Evolutionary conservation across 345 rosid genomes (phyloP).

Genomic region (Nasturtium officinale): DNA sequence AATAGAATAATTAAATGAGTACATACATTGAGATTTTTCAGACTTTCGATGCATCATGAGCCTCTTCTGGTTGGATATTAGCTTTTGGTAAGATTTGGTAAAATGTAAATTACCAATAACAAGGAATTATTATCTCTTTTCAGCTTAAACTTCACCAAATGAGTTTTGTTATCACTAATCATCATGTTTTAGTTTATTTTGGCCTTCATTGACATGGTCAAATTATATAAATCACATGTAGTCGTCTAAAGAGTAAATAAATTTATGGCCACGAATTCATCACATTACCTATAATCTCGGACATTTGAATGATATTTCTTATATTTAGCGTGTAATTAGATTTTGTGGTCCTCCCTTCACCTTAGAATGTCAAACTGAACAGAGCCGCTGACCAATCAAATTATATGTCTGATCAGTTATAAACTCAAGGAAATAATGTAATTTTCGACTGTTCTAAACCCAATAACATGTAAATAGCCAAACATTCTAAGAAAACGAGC

Average conservation of each 20-base stretch:
- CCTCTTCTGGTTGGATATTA: neutral
- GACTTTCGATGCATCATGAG: neutral
- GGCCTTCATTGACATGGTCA: too few relatives aligned
- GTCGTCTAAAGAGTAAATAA: neutral
- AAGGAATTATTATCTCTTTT: too few relatives aligned
- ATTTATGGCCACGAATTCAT: neutral
- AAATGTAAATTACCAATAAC: too few relatives aligned
- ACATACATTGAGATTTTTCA: neutral
- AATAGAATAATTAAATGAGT: too few relatives aligned
- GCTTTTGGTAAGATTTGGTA: constrained; percentile 1
- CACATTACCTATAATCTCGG: constrained; percentile 24
- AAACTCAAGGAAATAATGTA: neutral
- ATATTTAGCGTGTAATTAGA: constrained; percentile 19
- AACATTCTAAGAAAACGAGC: neutral
- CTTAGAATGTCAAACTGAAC: constrained; percentile 14
- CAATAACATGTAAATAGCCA: neutral
- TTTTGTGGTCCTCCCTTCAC: constrained; percentile 24
- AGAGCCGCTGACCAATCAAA: constrained; percentile 1
- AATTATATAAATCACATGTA: too few relatives aligned
- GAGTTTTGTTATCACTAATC: neutral
- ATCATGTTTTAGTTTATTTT: neutral
- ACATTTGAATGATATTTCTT: constrained; percentile 19
- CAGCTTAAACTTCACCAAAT: too few relatives aligned
- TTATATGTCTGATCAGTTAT: neutral
- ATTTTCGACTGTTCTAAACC: neutral